phyloP scores from a whole-genome alignment of 139 green algal genomes.

The Choricystis sp. region DNA sequence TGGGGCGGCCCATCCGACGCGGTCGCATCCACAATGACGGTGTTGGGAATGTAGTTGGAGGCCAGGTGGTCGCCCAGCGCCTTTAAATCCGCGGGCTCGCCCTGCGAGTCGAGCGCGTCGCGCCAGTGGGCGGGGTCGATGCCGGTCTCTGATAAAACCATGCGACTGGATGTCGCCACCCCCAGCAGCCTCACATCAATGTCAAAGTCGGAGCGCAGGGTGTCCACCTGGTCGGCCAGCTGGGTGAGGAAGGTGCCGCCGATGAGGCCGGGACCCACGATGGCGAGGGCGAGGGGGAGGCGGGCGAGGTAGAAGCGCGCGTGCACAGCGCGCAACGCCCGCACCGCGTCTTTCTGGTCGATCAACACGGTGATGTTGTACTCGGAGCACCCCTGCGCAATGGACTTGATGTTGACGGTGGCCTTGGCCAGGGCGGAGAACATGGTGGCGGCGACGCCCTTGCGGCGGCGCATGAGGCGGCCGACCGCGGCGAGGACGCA shows the following conservation, averaged over 20 bases:
- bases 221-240: conserved; percentile 58
- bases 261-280: conserved; percentile 86
- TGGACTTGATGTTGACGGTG: conserved; percentile 72
- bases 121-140: conserved; percentile 70
- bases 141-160: conserved; percentile 58
- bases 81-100: conserved; percentile 28
- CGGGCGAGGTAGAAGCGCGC: conserved; percentile 85
- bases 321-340: conserved; percentile 76
- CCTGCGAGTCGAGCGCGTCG: conserved; percentile 10
- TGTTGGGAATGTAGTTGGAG: conserved; percentile 73
- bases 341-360: conserved; percentile 39
- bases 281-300: conserved; percentile 67
- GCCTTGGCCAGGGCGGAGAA: conserved; percentile 85
- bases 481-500: conserved; percentile 87
- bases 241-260: conserved; percentile 77
- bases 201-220: conserved; percentile 57
- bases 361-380: conserved; percentile 99
- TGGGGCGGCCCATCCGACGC: conserved; percentile 48
- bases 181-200: conserved; percentile 80
- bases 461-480: conserved; percentile 71
- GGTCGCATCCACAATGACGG: conserved; percentile 87
- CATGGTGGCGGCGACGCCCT: conserved; percentile 75
- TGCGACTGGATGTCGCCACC: conserved; percentile 43
- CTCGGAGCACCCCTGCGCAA: conserved; percentile 76
- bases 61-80: conserved; percentile 49